Base-by-base conservation (phyloP, 257 asterid species). In the Solanum stenotomum region DNA sequence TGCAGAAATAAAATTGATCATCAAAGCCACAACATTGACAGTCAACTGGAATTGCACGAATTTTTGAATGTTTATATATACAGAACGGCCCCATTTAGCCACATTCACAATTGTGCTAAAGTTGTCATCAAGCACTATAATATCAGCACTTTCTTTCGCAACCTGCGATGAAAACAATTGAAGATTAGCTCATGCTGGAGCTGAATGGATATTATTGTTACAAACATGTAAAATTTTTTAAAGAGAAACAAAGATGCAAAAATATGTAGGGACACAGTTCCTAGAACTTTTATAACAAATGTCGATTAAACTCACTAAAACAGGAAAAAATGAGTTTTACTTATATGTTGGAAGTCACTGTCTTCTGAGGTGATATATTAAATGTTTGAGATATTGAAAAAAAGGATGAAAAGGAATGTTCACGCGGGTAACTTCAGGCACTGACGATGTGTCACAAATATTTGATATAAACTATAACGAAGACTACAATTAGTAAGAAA, bases 41-140 rank as follows among this genome's bases (percentile, higher is more conserved):
- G 99, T 97, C 91, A 96, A 88, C 92, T 97, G 99, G 90, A 97
- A 97, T 89, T 97, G 99, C 89, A 97, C 99, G 86, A 97, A 97
- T 90, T 97, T 97, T 91, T 97, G 99, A 81, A 97, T 97, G 91
- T 97, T 97, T 90, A 97, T 96, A 90, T 97, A 97, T 85, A 96
- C 99, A 22, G 99, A 87, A 27, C 99, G 98, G 59, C 99, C 99
- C 99, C 99, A 96, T 90, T 92, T 96, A 27, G 98, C 99, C 10
- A 97, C 99, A 40, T 94, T 97, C 35, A 97, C 99, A 27, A 97
- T 96, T 63, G 99, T 97, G 71, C 98, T 86, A 89, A 97, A 97
- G 91, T 96, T 97, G 94, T 97, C 99, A 35, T 97, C 99, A 91
- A 97, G 86, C 88, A 97, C 98, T 67, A 97, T 94, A 88, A 97